Percentiles rank a stretch among this genome's conserved stretches.
phyloP scores from a whole-genome alignment of 139 green algal genomes.

The Microglena sp. region DNA sequence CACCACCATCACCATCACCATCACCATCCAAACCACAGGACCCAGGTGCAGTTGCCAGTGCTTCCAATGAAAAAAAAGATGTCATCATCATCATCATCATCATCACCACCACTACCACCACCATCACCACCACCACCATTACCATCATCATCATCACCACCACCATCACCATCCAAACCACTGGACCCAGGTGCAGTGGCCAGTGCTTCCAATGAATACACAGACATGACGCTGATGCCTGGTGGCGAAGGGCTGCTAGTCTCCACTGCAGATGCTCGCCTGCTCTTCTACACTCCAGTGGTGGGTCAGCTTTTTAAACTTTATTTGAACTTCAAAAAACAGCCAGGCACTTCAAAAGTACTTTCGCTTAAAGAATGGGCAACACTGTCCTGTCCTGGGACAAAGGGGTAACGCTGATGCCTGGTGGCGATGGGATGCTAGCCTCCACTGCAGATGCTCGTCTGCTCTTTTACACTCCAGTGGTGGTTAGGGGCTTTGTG shows the following conservation, averaged over 20 bases:
- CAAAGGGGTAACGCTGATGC: conserved; percentile 51
- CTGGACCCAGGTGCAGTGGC: conserved; percentile 5
- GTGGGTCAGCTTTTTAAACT: neutral
- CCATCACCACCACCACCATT: too few species aligned
- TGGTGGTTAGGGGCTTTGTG: too few species aligned
- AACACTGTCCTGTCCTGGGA: too few species aligned
- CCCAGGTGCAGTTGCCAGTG: conserved; percentile 1
- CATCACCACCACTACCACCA: too few species aligned
- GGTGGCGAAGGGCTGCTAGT: conserved; percentile 44
- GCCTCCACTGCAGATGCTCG: conserved; percentile 67
- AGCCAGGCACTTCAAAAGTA: too few species aligned
- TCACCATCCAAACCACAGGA: neutral
- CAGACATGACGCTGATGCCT: conserved; percentile 45
- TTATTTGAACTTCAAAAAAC: too few species aligned
- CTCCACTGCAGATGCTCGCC: conserved; percentile 64
- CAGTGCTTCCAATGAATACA: conserved; percentile 31
- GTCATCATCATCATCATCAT: too few species aligned
- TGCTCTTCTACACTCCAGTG: conserved; percentile 51
- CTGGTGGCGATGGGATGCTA: conserved; percentile 40
- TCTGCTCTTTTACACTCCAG: too few species aligned
- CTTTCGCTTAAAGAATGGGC: too few species aligned
- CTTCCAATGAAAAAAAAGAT: neutral
- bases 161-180: neutral
- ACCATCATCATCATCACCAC: too few species aligned
- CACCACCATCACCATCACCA: neutral